These are phyloP conservation scores for Bipolaris cookei DNA, from an alignment of 2,329 filamentous ascomycete genomes.

Conservation along the genomic window DNA sequence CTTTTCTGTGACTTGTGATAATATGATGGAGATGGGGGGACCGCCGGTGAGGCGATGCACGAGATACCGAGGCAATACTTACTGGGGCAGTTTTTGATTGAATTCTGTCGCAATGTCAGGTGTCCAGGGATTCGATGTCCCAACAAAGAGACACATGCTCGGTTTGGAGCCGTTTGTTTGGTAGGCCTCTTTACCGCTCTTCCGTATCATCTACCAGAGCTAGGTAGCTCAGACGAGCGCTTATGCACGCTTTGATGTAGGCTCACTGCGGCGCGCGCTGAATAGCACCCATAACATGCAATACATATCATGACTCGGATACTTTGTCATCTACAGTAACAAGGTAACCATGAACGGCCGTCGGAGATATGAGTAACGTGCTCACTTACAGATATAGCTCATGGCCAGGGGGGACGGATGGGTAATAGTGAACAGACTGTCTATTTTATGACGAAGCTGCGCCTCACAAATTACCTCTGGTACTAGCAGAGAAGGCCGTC, in stretches of 20 bases:
- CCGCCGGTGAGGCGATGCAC: slow-evolving; percentile 22
- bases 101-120: slow-evolving; percentile 23
- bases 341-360: too few species aligned
- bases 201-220: slow-evolving; percentile 43
- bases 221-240: slow-evolving; percentile 37
- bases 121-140: slow-evolving; percentile 27
- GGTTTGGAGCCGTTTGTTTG: slow-evolving; percentile 34
- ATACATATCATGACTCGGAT: slow-evolving; percentile 21
- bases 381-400: slow-evolving; percentile 16
- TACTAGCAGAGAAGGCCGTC: slow-evolving; percentile 13
- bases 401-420: neutral
- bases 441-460: neutral
- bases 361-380: too few species aligned
- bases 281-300: slow-evolving; percentile 38
- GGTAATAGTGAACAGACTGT: neutral
- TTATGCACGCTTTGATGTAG: slow-evolving; percentile 47
- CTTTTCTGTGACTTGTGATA: slow-evolving; percentile 16
- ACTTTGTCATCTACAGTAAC: neutral
- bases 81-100: neutral
- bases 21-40: neutral
- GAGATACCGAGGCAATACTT: slow-evolving; percentile 7
- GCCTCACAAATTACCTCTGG: slow-evolving; percentile 4
- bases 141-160: slow-evolving; percentile 42
- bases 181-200: slow-evolving; percentile 47
- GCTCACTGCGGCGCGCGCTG: slow-evolving; percentile 33